Base-by-base conservation (phyloP, 2,329 filamentous ascomycete genomes). In the Scortechinia acanthostroma region DNA sequence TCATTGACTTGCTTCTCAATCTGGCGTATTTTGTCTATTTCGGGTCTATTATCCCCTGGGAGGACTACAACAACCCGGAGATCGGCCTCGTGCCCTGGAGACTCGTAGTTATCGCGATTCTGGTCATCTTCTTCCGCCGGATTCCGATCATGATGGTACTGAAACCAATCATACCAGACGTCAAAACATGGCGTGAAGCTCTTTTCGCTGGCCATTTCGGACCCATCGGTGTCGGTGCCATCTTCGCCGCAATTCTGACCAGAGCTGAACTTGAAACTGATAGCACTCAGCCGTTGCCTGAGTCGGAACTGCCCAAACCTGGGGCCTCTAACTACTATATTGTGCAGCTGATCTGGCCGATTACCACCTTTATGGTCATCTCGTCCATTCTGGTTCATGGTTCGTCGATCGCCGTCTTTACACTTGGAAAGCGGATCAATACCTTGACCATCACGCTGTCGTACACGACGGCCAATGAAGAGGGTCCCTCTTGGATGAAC, bases 21-120 rank as follows among this genome's bases (percentile, higher is more conserved):
- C 77, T 98, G 80, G 79, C 91, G 2, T 98, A 97, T 65, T 98
- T 98, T 63, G 93, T 98, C 54, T 98, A 93, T 62, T 86, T 98
- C 51, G 93, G 93, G 45, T 89, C 93, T 45, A 96, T 98, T 62
- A 93, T 98, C 49, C 93, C 93, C 1, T 98, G 93, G 93, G 80
- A 86, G 55, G 83, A 89, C 61, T 98, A 83, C 74, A 95, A 97
- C 68, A 73, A 82, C 48, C 71, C 76, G 1, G 70, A 71, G 0
- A 70, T 94, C 46, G 90, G 91, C 30, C 70, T 95, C 43, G 74
- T 78, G 15, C 89, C 90, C 2, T 98, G 93, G 93, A 79, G 88
- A 50, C 73, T 98, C 19, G 84, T 93, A n/a, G 87, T 97, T 30
- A 86, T 98, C 52, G 88, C 89, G n/a, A 66, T 98, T 17, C 77